Evolutionary conservation across 495 filamentous ascomycete genomes (phyloP).

Genomic region (Penicillium longicatenatum): DNA sequence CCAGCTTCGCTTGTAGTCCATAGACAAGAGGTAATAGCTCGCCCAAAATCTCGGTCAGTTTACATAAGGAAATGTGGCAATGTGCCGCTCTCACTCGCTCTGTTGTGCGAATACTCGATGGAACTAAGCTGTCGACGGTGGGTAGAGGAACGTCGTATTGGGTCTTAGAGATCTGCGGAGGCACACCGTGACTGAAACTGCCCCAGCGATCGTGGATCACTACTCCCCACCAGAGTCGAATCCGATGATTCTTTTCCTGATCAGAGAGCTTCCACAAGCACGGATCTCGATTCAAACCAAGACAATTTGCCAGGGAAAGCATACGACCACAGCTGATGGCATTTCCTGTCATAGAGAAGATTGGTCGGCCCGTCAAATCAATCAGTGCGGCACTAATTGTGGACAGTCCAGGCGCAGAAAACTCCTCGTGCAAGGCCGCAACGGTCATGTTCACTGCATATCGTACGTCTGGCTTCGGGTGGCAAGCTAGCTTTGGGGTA

Average conservation of each 20-base stretch:
- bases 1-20: conserved; percentile 41
- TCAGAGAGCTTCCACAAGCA: conserved; percentile 51
- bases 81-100: conserved; percentile 47
- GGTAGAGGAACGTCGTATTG: conserved; percentile 59
- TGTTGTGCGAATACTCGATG: conserved; percentile 35
- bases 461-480: conserved; percentile 51
- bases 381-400: conserved; percentile 52
- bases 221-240: conserved; percentile 56
- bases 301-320: conserved; percentile 52
- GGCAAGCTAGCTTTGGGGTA: conserved; percentile 43
- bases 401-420: conserved; percentile 51
- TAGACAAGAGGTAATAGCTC: conserved; percentile 55
- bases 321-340: conserved; percentile 52
- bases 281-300: conserved; percentile 54
- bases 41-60: conserved; percentile 53
- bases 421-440: conserved; percentile 53
- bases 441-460: conserved; percentile 56
- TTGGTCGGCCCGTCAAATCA: conserved; percentile 52
- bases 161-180: conserved; percentile 48
- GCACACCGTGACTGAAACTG: conserved; percentile 55
- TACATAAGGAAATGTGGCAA: conserved; percentile 54
- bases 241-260: conserved; percentile 48
- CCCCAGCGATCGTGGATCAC: conserved; percentile 58
- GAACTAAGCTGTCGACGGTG: conserved; percentile 41
- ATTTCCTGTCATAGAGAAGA: conserved; percentile 56